Percentiles rank a stretch among this genome's conserved stretches.
Conservation (phyloP, 2,329 filamentous ascomycete genomes). For the Nemania bipapillata region DNA sequence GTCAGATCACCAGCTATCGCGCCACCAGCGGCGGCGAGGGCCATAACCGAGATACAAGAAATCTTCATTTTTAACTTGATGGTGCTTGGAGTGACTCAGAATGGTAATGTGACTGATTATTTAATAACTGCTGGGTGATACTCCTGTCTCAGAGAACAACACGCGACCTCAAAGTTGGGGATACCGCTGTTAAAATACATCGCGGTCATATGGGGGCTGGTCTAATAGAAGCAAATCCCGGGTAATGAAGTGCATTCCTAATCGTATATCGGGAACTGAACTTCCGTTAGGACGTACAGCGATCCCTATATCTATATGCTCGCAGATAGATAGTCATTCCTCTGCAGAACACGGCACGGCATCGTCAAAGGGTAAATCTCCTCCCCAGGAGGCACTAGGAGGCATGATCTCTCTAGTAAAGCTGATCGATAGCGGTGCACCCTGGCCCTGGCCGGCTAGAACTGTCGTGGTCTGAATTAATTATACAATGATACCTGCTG, state of each 20-base stretch:
- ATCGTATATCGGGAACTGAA: constrained; percentile 4
- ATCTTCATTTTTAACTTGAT: constrained; percentile 2
- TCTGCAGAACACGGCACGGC: constrained; percentile 6
- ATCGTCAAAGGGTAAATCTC: neutral
- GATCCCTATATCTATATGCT: neutral
- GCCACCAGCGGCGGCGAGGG: neutral
- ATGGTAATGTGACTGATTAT: neutral
- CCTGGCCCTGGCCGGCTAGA: neutral
- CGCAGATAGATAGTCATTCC: neutral
- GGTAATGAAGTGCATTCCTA: constrained; percentile 5
- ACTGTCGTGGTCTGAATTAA: neutral
- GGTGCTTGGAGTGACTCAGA: neutral
- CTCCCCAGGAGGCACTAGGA: no score
- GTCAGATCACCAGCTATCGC: constrained; percentile 1
- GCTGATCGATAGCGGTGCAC: neutral
- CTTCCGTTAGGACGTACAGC: neutral
- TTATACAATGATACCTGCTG: neutral
- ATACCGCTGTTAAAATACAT: neutral
- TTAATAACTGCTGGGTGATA: neutral
- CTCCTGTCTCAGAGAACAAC: neutral
- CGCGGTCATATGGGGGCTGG: neutral
- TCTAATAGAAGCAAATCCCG: neutral
- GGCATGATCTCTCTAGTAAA: neutral
- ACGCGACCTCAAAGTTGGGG: neutral
- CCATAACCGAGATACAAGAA: neutral